A percentile compares a stretch with the other conserved stretches of the same genome.
These are phyloP conservation scores for Entomortierella beljakovae DNA, from an alignment of 192 early-diverging fungal species.

Conservation along the genomic window DNA sequence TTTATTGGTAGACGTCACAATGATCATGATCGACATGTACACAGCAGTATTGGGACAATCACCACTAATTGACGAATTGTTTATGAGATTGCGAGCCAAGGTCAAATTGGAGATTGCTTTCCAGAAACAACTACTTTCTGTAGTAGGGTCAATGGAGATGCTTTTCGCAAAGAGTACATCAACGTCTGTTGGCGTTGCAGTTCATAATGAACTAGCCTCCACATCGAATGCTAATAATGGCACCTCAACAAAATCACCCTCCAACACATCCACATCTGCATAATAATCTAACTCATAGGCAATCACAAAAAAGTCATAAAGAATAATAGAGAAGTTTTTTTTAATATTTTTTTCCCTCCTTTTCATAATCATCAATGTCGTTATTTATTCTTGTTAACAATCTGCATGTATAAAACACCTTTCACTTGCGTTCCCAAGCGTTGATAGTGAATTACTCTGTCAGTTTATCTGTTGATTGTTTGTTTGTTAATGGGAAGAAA, in stretches of 20 bases:
- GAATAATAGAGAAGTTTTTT: neutral
- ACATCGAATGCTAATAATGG: neutral
- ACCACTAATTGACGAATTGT: conserved; percentile 80
- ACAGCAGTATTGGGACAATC: conserved; percentile 83
- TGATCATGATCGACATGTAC: conserved; percentile 88
- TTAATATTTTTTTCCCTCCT: neutral
- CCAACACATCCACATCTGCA: neutral
- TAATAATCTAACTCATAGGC: neutral
- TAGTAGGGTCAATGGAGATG: conserved; percentile 88
- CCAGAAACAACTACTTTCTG: conserved; percentile 81
- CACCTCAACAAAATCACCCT: neutral
- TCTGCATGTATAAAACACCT: neutral
- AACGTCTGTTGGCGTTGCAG: conserved; percentile 37
- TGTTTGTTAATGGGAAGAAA: no score
- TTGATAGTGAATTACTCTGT: no score
- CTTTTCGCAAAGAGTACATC: conserved; percentile 69
- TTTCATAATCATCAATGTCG: neutral
- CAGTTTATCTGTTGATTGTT: no score
- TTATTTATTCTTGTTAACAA: neutral
- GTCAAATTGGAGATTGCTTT: conserved; percentile 81
- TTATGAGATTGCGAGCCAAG: conserved; percentile 75
- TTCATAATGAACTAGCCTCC: conserved; percentile 44
- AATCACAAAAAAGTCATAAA: neutral
- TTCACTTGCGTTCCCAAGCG: no score
- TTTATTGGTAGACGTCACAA: conserved; percentile 83